These are phyloP conservation scores for Arthrocladium fulminans DNA, from an alignment of 2,329 filamentous ascomycete genomes.

Conservation along the genomic window DNA sequence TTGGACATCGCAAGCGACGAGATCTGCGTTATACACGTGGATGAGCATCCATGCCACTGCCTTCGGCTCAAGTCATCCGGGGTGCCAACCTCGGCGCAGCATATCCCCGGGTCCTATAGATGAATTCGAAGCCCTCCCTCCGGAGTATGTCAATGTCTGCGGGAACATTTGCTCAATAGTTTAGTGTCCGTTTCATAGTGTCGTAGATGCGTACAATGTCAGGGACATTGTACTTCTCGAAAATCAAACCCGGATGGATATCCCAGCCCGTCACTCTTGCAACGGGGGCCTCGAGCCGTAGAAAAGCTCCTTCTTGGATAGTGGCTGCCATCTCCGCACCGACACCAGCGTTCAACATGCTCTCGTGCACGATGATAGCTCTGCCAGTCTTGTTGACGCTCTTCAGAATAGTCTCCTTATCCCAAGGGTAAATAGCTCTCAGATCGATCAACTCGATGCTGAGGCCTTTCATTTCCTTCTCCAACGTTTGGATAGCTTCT, in stretches of 20 bases:
- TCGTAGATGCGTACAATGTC: conserved; percentile 73
- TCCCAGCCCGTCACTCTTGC: conserved; percentile 82
- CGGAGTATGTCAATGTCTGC: too few relatives aligned
- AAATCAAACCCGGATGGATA: conserved; percentile 70
- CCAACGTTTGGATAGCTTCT: conserved; percentile 63
- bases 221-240: conserved; percentile 72
- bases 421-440: conserved; percentile 85
- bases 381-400: conserved; percentile 82
- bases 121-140: too few relatives aligned
- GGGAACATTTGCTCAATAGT: conserved; percentile 44
- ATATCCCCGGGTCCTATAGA: too few relatives aligned
- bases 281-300: conserved; percentile 76
- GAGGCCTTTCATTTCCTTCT: conserved; percentile 61
- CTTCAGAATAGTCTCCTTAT: conserved; percentile 66
- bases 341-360: conserved; percentile 81
- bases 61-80: too few relatives aligned
- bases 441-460: conserved; percentile 80
- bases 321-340: conserved; percentile 83
- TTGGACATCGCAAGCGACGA: too few relatives aligned
- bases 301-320: conserved; percentile 79
- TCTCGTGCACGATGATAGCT: conserved; percentile 82
- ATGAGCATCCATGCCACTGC: too few relatives aligned
- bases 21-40: too few relatives aligned
- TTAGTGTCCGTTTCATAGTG: conserved; percentile 56
- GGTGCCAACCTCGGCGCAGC: too few relatives aligned